Evolutionary conservation across 129 eudicot species (phyloP), one percentile per base, ranked within the genome.

Genomic region (Flaveria brownii): DNA sequence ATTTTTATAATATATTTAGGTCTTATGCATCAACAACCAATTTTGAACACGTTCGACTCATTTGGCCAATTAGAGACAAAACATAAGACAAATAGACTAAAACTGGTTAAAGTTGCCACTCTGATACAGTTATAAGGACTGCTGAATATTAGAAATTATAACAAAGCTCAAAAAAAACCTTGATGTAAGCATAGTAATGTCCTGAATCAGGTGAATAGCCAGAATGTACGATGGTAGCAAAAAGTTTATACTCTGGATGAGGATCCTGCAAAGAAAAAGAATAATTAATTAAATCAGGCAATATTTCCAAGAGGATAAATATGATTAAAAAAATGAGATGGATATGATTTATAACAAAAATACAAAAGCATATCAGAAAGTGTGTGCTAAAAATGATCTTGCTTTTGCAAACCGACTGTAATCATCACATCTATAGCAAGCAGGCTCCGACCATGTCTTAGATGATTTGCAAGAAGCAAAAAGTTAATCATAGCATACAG

Each of bases 151-250:
- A 81, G 1, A 61, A 50, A 76, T 41, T 45, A 57, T 52, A 70
- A 70, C 51, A 75, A 9, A 36, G 50, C 36, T 36, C 9, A 51
- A 68, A 75, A 30, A 54, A 69, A 64, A 95, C 99, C 99, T 95
- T 95, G 87, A 95, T 87, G 82, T 91, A 95, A 41, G 99, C 97
- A 75, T 91, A 95, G 77, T 95, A 95, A 82, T 95, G 99, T 60
- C 99, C 99, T 42, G 99, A 91, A 85, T 95, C 97, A 6, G 97
- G 96, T 36, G 99, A 91, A 76, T 81, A 83, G 61, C 99, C 99
- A 45, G 97, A 91, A 87, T 95, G 99, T 57, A 95, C 93, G 77
- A 95, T 95, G 66, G 99, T 87, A 18, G 94, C 99, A 75, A 87
- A 95, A 73, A 95, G 96, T 55, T 83, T 89, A 78, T 95, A 95